phyloP scores from a whole-genome alignment of 768 basidiomycete genomes.

The Leucosporidium scottii region DNA sequence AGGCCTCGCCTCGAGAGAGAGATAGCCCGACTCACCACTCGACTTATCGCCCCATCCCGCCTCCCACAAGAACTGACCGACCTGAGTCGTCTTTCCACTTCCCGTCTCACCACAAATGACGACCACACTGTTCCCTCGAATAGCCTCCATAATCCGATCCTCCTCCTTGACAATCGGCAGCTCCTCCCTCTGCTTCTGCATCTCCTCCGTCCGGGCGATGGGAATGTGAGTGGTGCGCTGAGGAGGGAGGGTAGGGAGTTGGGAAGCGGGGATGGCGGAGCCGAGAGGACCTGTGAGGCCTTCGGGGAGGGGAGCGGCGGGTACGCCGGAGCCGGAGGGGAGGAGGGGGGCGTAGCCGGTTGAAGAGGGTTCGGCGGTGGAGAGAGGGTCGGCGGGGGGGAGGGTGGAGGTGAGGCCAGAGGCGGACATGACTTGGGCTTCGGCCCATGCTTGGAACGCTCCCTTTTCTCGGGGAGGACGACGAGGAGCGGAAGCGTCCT shows the following conservation, averaged over 20 bases:
- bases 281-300: slow-evolving; percentile 33
- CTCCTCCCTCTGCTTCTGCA: slow-evolving; percentile 63
- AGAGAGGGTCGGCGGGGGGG: slow-evolving; percentile 5
- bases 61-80: slow-evolving; percentile 97
- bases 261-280: slow-evolving; percentile 9
- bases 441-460: slow-evolving; percentile 33
- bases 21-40: slow-evolving; percentile 55
- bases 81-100: slow-evolving; percentile 95
- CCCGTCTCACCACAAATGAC: slow-evolving; percentile 92
- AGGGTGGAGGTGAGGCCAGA: background rate
- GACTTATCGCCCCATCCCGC: slow-evolving; percentile 80
- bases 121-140: slow-evolving; percentile 76
- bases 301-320: slow-evolving; percentile 7
- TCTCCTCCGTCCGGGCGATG: slow-evolving; percentile 35
- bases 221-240: slow-evolving; percentile 27
- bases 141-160: slow-evolving; percentile 85
- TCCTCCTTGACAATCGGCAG: slow-evolving; percentile 90
- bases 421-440: slow-evolving; percentile 25
- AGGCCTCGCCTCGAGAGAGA: background rate
- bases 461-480: slow-evolving; percentile 21
- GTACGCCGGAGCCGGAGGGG: slow-evolving; percentile 21
- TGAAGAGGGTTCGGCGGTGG: background rate
- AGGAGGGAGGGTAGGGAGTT: slow-evolving; percentile 29
- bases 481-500: slow-evolving; percentile 5
- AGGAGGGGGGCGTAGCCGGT: slow-evolving; percentile 21